These are phyloP conservation scores for Lithohypha guttulata DNA, from an alignment of 2,329 filamentous ascomycete genomes.

Conservation along the genomic window DNA sequence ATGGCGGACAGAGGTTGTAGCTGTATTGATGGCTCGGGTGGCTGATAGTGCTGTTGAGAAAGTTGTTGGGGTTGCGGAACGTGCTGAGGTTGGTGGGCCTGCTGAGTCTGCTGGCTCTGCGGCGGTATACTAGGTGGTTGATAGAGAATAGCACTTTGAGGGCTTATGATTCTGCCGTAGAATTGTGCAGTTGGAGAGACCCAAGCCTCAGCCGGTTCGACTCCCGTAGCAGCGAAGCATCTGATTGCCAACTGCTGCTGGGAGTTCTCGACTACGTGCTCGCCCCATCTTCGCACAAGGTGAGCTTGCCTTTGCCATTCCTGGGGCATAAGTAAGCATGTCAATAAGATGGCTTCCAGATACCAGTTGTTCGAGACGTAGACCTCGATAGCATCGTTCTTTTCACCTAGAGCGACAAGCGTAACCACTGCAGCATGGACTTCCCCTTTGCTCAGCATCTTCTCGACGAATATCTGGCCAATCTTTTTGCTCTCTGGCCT, in stretches of 20 bases:
- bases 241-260: slow-evolving; percentile 84
- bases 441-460: slow-evolving; percentile 79
- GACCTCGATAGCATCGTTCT: slow-evolving; percentile 90
- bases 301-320: slow-evolving; percentile 89
- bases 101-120: not conserved
- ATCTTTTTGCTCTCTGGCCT: slow-evolving; percentile 76
- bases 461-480: slow-evolving; percentile 79
- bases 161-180: slow-evolving; percentile 34
- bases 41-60: slow-evolving; percentile 42
- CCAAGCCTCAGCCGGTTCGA: slow-evolving; percentile 79
- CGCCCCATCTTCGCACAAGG: slow-evolving; percentile 88
- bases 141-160: slow-evolving; percentile 27
- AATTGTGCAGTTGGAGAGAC: slow-evolving; percentile 67
- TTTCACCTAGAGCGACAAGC: slow-evolving; percentile 80
- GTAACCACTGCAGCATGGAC: slow-evolving; percentile 87
- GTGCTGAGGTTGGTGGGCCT: not conserved
- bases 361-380: slow-evolving; percentile 85
- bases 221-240: slow-evolving; percentile 82
- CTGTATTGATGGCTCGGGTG: slow-evolving; percentile 24
- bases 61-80: not conserved
- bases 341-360: slow-evolving; percentile 85
- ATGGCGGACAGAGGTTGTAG: slow-evolving; percentile 5
- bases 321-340: slow-evolving; percentile 67
- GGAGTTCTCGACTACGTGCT: slow-evolving; percentile 74
- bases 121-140: slow-evolving; percentile 15